Evolutionary conservation across 2,329 filamentous ascomycete species (phyloP), one percentile per base, ranked within the genome.

Genomic region (Didymella glomerata): DNA sequence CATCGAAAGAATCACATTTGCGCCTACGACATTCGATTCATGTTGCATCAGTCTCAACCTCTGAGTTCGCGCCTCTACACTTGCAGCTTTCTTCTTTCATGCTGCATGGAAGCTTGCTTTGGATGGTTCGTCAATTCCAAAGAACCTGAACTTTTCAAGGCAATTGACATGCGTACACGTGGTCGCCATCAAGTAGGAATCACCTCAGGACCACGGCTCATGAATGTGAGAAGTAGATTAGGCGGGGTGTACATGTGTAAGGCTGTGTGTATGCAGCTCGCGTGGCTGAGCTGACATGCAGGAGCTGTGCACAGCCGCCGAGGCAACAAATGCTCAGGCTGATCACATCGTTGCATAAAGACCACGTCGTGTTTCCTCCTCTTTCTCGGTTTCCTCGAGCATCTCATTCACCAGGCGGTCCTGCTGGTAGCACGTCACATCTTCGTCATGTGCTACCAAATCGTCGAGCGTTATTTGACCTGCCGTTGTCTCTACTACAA

Each of bases 401-500:
- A n/a, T 34, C 9, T 34, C 13, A 14, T 8, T 34, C 13, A 16
- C 13, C 7, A 16, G 5, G 32, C 13, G 32, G 9, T 34, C 14
- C 5, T 9, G 13, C 32, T 16, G 32, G 32, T 14, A 34, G 13
- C 8, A 34, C 14, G 16, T 34, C 14, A 34, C 34, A 38, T 18
- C n/a, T 38, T 8, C 6, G 20, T 11, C n/a, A 96, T 97, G 93
- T 97, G 93, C 74, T 93, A 92, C 74, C 91, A 93, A 79, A 80
- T 97, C 62, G 83, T 94, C 69, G 93, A 97, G 78, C 85, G 91
- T 58, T 97, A 93, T 82, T 88, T 92, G 54, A 91, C 90, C 55
- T 97, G 93, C 83, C 86, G 88, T 64, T 97, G 93, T 79, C 84
- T 94, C 68, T 96, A 97, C 83, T 91, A 94, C 82, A 85, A 89